These are phyloP conservation scores for Cercospora canescens DNA, from an alignment of 2,329 filamentous ascomycete species.

Conservation along the genomic window DNA sequence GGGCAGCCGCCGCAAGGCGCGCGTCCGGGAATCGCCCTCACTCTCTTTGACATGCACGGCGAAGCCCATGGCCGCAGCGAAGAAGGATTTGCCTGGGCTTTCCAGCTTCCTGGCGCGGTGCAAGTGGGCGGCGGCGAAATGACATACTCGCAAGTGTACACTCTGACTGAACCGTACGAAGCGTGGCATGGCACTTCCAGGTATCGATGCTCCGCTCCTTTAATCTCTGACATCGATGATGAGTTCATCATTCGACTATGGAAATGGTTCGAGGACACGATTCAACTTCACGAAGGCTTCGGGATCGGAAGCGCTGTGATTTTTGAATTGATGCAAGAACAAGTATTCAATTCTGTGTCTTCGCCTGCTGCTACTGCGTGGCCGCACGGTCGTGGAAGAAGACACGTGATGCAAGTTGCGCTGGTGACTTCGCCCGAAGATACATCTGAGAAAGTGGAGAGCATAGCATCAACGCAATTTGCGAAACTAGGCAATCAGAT, in stretches of 20 bases:
- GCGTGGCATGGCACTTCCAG: constrained; percentile 26
- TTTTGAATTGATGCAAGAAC: constrained; percentile 34
- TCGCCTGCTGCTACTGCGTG: constrained; percentile 26
- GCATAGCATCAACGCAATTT: constrained; percentile 23
- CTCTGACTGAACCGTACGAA: constrained; percentile 25
- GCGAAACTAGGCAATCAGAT: constrained; percentile 19
- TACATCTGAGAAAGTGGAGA: constrained; percentile 19
- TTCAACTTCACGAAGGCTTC: constrained; percentile 22
- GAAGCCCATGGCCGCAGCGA: constrained; percentile 34
- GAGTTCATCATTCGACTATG: constrained; percentile 29
- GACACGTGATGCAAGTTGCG: constrained; percentile 30
- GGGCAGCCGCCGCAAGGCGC: constrained; percentile 24
- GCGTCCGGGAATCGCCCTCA: constrained; percentile 28
- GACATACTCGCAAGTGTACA: constrained; percentile 28
- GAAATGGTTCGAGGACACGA: constrained; percentile 32
- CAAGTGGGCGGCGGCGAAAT: constrained; percentile 28
- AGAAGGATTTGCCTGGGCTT: constrained; percentile 33
- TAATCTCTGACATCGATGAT: constrained; percentile 30
- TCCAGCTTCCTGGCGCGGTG: constrained; percentile 29
- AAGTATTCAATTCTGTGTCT: constrained; percentile 23
- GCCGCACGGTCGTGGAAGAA: constrained; percentile 26
- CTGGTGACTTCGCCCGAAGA: constrained; percentile 24
- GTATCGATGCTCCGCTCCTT: constrained; percentile 29
- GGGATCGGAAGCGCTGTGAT: constrained; percentile 28
- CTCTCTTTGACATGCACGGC: constrained; percentile 36